Evolutionary conservation across 78 protist species (phyloP), one percentile per base, ranked within the genome.

Genomic region (Emiliania huxleyi): DNA sequence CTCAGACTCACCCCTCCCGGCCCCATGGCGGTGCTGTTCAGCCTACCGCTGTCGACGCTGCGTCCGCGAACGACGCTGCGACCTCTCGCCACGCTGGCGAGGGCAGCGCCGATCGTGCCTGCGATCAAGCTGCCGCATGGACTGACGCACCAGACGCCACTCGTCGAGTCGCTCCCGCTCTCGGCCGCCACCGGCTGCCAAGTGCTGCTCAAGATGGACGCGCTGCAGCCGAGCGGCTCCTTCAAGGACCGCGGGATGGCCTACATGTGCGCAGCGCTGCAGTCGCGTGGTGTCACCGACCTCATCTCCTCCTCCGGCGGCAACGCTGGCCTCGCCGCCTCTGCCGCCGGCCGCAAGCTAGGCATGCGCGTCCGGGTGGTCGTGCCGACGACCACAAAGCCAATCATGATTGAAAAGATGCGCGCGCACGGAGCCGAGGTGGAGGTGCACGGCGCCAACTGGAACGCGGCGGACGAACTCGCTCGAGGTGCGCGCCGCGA

Each of bases 161-260:
- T 42, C 40, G 43, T 77, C 33, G 43, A 73, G 85, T 92, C 94
- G n/a, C 26, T 3, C 21, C 71, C 79, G 81, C 88, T 92, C 85
- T 77, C 90, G 19, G 62, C 11, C 35, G 52, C 40, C 2, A 12
- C 2, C 33, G 90, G 83, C 35, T 1, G 45, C 33, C 23, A 23
- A 22, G 93, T 95, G 43, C 90, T 88, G 91, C 45, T 93, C 26
- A 95, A 95, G 45, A 33, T 93, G 91, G 96, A 95, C 69, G 90
- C 93, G 42, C 35, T 83, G 42, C 96, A 95, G 56, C 95, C 95
- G 84, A 81, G 92, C 19, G 96, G 96, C 1, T 93, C 93, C 43
- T 95, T 95, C 35, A 95, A 95, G 45, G 92, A 89, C 38, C 45
- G 96, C 21, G 96, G 96, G 56, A 91, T 95, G 52, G 96, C 95